Evolutionary conservation across 2,329 filamentous ascomycete species (phyloP).

Genomic region (Monosporascus sp.): DNA sequence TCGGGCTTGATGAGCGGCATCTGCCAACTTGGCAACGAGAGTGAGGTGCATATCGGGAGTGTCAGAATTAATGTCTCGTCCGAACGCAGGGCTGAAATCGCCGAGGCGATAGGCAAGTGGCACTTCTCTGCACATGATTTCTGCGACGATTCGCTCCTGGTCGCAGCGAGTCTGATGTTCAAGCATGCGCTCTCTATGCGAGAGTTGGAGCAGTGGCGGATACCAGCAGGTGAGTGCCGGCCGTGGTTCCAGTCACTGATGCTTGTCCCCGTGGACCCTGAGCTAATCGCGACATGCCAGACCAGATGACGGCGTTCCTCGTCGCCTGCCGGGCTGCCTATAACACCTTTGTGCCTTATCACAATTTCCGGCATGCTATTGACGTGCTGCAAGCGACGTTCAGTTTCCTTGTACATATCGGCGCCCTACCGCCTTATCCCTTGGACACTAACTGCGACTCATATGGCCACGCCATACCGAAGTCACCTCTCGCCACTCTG

Average conservation of each 20-base stretch:
- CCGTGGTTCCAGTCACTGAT: slow-evolving; percentile 1
- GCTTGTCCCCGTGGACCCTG: slow-evolving; percentile 14
- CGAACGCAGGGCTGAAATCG: slow-evolving; percentile 61
- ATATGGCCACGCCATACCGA: slow-evolving; percentile 28
- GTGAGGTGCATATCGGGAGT: slow-evolving; percentile 56
- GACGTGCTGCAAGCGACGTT: slow-evolving; percentile 94
- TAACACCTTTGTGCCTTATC: slow-evolving; percentile 92
- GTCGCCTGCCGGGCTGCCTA: slow-evolving; percentile 90
- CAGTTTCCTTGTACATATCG: slow-evolving; percentile 78
- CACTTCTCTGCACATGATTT: slow-evolving; percentile 86
- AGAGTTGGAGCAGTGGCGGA: slow-evolving; percentile 73
- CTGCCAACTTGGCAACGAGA: slow-evolving; percentile 62
- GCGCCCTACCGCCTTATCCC: slow-evolving; percentile 66
- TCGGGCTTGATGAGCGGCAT: slow-evolving; percentile 86
- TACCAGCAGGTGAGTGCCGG: slow-evolving; percentile 62
- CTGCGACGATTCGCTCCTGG: slow-evolving; percentile 82
- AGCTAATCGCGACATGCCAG: slow-evolving; percentile 45
- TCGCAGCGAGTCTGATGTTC: slow-evolving; percentile 82
- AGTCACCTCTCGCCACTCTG: slow-evolving; percentile 65
- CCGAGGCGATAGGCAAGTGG: slow-evolving; percentile 70
- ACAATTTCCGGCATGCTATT: slow-evolving; percentile 96
- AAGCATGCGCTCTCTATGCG: slow-evolving; percentile 80
- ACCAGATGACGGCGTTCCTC: slow-evolving; percentile 78
- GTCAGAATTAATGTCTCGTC: slow-evolving; percentile 64
- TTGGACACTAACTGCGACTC: slow-evolving; percentile 21